Evolutionary conservation across 2,329 filamentous ascomycete genomes (phyloP), one percentile per base, ranked within the genome.

Genomic region (Calonectria multiphialidica): DNA sequence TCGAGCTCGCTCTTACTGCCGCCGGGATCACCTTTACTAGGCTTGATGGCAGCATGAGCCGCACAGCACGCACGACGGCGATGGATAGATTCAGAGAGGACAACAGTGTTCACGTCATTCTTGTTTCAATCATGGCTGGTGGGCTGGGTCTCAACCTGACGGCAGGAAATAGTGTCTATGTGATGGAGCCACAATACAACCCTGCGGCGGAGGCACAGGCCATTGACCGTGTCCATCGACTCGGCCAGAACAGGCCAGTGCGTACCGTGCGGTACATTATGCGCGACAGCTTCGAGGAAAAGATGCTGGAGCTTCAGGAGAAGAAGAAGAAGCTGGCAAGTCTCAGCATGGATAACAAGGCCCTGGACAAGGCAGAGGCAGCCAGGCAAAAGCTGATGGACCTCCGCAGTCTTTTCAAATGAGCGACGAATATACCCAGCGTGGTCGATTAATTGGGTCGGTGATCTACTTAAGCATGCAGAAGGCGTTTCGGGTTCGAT

Each of bases 181-280:
- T 98, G 79, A 98, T 99, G 96, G 97, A 99, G 82, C 97, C 97
- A 6, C 96, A 98, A 81, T 99, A 96, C 86, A 99, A 99, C 80
- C 97, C 97, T 0, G 96, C 95, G 0, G 95, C 96, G 0, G 96
- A 99, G 83, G 94, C 95, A 6, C 97, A 99, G 84, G 97, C 97
- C 2, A 90, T 98, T 9, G 97, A 98, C 82, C 94, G 97, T 35
- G 95, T 99, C 7, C 96, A 98, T 82, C 92, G 96, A 21, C 87
- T 98, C 2, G 96, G 97, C 0, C 97, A 99, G 86, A 97, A 91
- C 78, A 89, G 97, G n/a, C 90, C 93, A 15, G 97, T 99, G 0
- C 90, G 90, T n/a, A 97, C 95, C 2, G 92, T 94, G 44, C 91
- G 96, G 44, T 98, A 95, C 82, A 93, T 98, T 78, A 98, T 98